Base-by-base conservation (phyloP, 306 rosid genomes). In the Chamaecrista fasciculata region DNA sequence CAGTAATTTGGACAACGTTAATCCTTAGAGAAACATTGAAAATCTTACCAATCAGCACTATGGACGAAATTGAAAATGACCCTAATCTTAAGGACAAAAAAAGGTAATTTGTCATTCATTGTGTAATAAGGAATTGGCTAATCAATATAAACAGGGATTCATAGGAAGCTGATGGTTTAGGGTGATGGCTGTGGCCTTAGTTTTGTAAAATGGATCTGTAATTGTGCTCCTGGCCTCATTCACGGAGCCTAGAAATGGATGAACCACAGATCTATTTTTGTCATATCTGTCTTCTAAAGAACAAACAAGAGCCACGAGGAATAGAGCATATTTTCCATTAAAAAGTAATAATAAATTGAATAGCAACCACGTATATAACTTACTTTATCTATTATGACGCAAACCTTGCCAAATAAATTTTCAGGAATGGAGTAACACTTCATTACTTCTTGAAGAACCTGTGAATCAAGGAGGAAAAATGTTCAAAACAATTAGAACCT, bases 381-480 rank as follows among this genome's bases (percentile, higher is more conserved):
- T 77, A 94, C 98, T 83, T 94, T 94, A 84, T 94, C 97, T 70
- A 94, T 94, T 66, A 90, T 94, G 87, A 90, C 70, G 90, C 96
- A 94, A 75, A 90, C 92, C 77, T 86, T 94, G 84, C 92, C 90
- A 83, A 94, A 94, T 76, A 90, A 77, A 71, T 78, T 80, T 61
- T 83, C 90, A 51, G 89, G 94, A 47, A 94, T 73, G 56, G 89
- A 80, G 80, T 86, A 85, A 78, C 77, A 79, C 73, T 79, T 83
- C 36, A 94, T 76, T 48, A 94, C 96, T 84, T 85, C 96, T 78
- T 94, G 97, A 46, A 94, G 79, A 83, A 93, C 96, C 96, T 93
- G 86, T 28, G 72, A 73, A 62, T 43, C 43, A 62, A 69, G 62
- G 53, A 63, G 66, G 29, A 39, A 39, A 20, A 25, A 39, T 2